Evolutionary conservation across 495 filamentous ascomycete genomes (phyloP).

Genomic region (Trichoderma virens): DNA sequence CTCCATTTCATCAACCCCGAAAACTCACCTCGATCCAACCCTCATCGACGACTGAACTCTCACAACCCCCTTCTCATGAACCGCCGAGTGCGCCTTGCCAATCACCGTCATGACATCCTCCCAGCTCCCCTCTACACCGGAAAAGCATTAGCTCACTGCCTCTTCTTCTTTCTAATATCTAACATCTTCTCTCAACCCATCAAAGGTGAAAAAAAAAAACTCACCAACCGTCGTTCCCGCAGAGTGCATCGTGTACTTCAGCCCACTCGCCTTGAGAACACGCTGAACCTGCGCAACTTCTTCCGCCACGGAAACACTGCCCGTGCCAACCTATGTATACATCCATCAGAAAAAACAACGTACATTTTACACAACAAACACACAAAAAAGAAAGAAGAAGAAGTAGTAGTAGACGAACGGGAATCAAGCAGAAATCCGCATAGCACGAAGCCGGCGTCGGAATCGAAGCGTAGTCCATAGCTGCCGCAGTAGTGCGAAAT

Average conservation of each 20-base stretch:
- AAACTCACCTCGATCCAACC: conserved; percentile 66
- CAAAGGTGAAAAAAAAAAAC: conserved; percentile 21
- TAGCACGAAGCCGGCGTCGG: conserved; percentile 59
- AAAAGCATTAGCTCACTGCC: not conserved
- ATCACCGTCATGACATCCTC: conserved; percentile 81
- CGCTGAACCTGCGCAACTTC: conserved; percentile 86
- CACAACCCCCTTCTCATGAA: conserved; percentile 74
- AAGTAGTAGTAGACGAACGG: conserved; percentile 39
- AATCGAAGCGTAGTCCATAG: conserved; percentile 35
- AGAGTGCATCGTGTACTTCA: conserved; percentile 84
- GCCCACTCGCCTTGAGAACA: conserved; percentile 68
- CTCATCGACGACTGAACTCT: conserved; percentile 87
- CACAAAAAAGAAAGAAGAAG: not conserved
- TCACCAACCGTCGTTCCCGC: conserved; percentile 86
- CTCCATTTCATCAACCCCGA: not conserved
- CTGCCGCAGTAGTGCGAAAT: not conserved
- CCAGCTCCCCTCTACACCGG: conserved; percentile 74
- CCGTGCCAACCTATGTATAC: conserved; percentile 62
- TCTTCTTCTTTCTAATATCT: too few species aligned
- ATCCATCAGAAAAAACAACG: not conserved
- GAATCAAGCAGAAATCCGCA: conserved; percentile 79
- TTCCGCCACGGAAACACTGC: conserved; percentile 69
- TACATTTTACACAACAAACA: too few species aligned
- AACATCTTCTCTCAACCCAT: not conserved
- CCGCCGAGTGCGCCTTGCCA: conserved; percentile 78